Base-by-base conservation (phyloP, 2,329 filamentous ascomycete species). In the Ceratocystis albifundus region DNA sequence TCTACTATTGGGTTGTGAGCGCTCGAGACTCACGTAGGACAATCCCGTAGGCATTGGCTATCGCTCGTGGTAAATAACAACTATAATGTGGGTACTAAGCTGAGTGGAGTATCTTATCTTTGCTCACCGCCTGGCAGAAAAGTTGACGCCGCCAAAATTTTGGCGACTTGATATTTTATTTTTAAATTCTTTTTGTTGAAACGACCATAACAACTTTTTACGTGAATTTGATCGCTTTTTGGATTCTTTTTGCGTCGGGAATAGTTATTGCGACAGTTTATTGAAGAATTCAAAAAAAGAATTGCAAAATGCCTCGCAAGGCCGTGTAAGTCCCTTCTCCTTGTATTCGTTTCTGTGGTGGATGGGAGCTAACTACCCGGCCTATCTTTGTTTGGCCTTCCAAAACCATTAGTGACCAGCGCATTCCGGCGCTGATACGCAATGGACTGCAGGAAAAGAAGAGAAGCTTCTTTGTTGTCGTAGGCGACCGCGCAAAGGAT, bases 361-460 rank as follows among this genome's bases (percentile, higher is more conserved):
- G 10, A 41, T 41, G 36, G 36, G 22, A 25, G 48, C 48, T 50
- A 50, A 50, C 48, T 22, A 20, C 48, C 8, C 6, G 17, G 45
- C 48, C 48, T 20, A 22, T 66, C 65, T 50, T 20, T 62, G 41
- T 10, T 45, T 67, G 62, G 48, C 55, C 66, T 20, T 28, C 25
- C 46, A 10, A 55, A 17, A 46, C 12, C 41, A 44, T 41, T 70
- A 91, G 90, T 74, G 91, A 96, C 77, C 88, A 89, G 78, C 89
- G 91, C 76, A 96, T 96, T 72, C 89, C 88, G 68, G 87, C 91
- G 76, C 85, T 96, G 72, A 93, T 96, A 73, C 85, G 87, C 75
- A 96, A 96, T 88, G 88, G 89, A 70, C 81, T 92, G 69, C 90
- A 89, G 76, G 91, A 96, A 76, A 96, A 96, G 84, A 97, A 97